Evolutionary conservation across 305 asterid genomes (phyloP), one percentile per base, ranked within the genome.

Genomic region (Striga hermonthica): DNA sequence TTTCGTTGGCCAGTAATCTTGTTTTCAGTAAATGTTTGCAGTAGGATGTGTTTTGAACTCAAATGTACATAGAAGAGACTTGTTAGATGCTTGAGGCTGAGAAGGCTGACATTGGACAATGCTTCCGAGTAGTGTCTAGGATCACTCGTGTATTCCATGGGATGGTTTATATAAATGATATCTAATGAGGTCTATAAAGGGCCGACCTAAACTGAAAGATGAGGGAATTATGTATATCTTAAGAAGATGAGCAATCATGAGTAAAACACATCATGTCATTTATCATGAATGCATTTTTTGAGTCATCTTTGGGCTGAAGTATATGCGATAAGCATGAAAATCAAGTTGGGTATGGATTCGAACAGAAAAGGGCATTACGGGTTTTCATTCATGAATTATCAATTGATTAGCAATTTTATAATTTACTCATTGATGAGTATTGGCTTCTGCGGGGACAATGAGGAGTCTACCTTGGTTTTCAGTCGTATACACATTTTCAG

Each of bases 381-480:
- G 9, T 41, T 60, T 55, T 41, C 11, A 13, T 39, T 50, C 40
- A 50, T 60, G 56, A 9, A 40, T 34, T 66, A 39, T 53, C 35
- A 52, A 41, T 58, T 16, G 45, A 35, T 34, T 35, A 31, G 48
- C 54, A 43, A 31, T 60, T 52, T 48, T 64, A 60, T 41, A 40
- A 55, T 68, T 40, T 41, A 6, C 5, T 54, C 44, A 54, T 53
- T 14, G n/a, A 8, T 44, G 12, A 44, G 37, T 39, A 39, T 39
- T 39, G 44, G 44, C 9, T 39, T 54, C 59, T 37, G 0, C 31
- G 43, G 43, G 64, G 16, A n/a, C 58, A 43, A 4, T 15, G 9
- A 39, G 70, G 47, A 52, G 22, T 49, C 28, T 7, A 12, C 64
- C 56, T 50, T 35, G 68, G 40, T 53, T 50, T 58, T 72, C 41